Evolutionary conservation across 257 asterid genomes (phyloP).

Genomic region (Avicennia marina): DNA sequence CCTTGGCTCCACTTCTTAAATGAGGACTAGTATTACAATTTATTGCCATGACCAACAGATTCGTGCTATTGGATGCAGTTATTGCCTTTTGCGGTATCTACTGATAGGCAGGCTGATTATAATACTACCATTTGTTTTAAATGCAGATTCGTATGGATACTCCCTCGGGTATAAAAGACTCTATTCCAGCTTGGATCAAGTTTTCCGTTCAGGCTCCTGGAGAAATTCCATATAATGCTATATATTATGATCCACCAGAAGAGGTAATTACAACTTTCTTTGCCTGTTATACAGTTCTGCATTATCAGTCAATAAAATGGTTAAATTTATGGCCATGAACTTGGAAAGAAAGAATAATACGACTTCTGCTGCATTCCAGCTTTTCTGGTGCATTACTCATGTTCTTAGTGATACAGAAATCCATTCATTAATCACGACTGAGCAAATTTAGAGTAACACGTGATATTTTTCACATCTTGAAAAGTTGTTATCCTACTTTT

Average conservation of each 20-base stretch:
- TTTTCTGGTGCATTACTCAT: no score
- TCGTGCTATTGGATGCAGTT: no score
- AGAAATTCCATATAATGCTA: constrained; percentile 89
- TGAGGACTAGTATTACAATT: no score
- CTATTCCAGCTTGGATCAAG: constrained; percentile 99
- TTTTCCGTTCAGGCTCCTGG: constrained; percentile 94
- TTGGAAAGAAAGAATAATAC: no score
- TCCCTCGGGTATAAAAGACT: constrained; percentile 91
- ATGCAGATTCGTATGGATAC: constrained; percentile 96
- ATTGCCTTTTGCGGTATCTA: no score
- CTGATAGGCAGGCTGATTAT: neutral
- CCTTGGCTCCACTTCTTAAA: neutral
- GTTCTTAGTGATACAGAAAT: no score
- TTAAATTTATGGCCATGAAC: neutral
- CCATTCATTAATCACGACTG: no score
- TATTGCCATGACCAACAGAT: no score
- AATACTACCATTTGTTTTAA: constrained; percentile 17
- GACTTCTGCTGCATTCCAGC: no score
- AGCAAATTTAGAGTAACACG: no score
- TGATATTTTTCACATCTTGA: no score
- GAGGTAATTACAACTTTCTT: constrained; percentile 50
- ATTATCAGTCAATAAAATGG: constrained; percentile 9
- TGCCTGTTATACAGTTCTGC: neutral
- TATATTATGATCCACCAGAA: constrained; percentile 96
- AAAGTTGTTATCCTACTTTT: no score